These are phyloP conservation scores for Dactylonectria estremocensis DNA, from an alignment of 2,329 filamentous ascomycete genomes.

Conservation along the genomic window DNA sequence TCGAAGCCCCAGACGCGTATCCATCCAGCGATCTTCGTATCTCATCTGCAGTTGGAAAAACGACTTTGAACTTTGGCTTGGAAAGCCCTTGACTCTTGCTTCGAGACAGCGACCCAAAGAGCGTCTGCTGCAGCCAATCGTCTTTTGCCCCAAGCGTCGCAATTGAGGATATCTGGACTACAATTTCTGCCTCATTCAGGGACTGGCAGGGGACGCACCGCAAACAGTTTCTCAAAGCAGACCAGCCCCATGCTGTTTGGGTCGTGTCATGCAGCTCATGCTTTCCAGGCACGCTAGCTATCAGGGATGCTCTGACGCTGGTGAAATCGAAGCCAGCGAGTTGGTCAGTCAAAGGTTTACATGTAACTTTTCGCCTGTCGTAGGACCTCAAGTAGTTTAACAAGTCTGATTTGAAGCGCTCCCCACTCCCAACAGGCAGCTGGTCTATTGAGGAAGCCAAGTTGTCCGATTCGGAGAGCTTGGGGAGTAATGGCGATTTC, in stretches of 20 bases:
- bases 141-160: slow-evolving; percentile 81
- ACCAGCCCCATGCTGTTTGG: slow-evolving; percentile 84
- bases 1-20: slow-evolving; percentile 82
- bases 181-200: slow-evolving; percentile 62
- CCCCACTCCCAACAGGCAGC: slow-evolving; percentile 68
- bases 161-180: slow-evolving; percentile 83
- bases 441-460: slow-evolving; percentile 21
- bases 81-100: slow-evolving; percentile 44
- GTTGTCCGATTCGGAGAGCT: slow-evolving; percentile 40
- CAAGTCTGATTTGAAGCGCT: slow-evolving; percentile 82
- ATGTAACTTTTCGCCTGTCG: slow-evolving; percentile 69
- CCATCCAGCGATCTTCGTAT: slow-evolving; percentile 84
- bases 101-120: slow-evolving; percentile 67
- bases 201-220: slow-evolving; percentile 63
- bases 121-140: slow-evolving; percentile 78
- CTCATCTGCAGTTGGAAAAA: slow-evolving; percentile 87
- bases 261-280: slow-evolving; percentile 65
- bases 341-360: slow-evolving; percentile 68
- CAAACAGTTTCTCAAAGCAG: slow-evolving; percentile 74
- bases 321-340: slow-evolving; percentile 79
- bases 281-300: slow-evolving; percentile 84
- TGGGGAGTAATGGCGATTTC: slow-evolving; percentile 80
- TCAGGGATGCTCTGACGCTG: slow-evolving; percentile 75
- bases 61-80: slow-evolving; percentile 73
- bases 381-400: slow-evolving; percentile 82